Conservation (phyloP, 2,329 filamentous ascomycete species). For the Gaeumannomyces sp. region DNA sequence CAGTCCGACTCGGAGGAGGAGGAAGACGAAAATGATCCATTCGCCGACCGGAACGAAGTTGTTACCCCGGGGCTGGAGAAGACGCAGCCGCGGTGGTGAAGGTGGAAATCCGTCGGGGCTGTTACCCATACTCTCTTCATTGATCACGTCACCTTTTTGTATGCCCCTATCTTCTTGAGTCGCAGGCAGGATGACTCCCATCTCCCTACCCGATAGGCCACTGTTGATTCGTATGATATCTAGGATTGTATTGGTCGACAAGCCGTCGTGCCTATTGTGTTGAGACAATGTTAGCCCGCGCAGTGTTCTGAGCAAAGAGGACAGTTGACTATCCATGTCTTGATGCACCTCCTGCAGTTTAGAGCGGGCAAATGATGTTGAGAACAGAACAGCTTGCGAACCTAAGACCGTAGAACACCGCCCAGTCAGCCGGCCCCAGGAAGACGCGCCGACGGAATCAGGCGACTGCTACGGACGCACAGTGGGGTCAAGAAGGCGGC, state of each 20-base stretch:
- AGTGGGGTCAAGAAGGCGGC: background rate
- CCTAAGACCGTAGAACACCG: too few species aligned
- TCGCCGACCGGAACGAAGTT: slow-evolving; percentile 74
- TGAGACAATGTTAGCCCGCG: background rate
- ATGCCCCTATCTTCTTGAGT: background rate
- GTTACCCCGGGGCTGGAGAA: slow-evolving; percentile 32
- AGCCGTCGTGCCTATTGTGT: background rate
- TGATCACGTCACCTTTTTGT: background rate
- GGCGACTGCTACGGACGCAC: too few species aligned
- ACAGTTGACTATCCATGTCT: background rate
- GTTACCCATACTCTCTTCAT: background rate
- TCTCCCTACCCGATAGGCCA: background rate
- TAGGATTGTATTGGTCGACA: background rate
- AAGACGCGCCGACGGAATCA: too few species aligned
- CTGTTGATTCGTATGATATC: background rate
- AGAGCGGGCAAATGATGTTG: too few species aligned
- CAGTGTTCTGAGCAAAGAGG: background rate
- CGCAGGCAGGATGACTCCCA: background rate
- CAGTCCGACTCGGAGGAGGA: slow-evolving; percentile 46
- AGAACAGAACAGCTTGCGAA: too few species aligned
- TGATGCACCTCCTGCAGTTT: background rate
- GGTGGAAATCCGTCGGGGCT: background rate
- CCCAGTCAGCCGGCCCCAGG: too few species aligned
- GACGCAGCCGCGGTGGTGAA: slow-evolving; percentile 28
- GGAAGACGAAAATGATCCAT: slow-evolving; percentile 81